Conservation (phyloP, 805 yeast genomes). For the Monosporozyma aquatica region DNA sequence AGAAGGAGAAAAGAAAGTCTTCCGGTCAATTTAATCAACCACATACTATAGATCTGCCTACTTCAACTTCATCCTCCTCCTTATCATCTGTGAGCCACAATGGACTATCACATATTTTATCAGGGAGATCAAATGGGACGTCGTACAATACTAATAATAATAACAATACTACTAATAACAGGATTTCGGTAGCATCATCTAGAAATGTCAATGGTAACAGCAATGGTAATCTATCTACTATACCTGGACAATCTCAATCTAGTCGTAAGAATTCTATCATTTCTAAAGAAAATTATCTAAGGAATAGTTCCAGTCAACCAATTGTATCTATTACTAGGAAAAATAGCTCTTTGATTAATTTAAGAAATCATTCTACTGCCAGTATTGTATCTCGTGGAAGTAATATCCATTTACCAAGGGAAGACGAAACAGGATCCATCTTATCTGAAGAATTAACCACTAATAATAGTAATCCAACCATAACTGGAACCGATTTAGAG, state of each 20-base stretch:
- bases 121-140: neutral
- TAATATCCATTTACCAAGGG: neutral
- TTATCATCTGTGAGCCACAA: neutral
- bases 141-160: no score
- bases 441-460: constrained; percentile 1
- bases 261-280: constrained; percentile 4
- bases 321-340: constrained; percentile 1
- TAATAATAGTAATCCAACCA: neutral
- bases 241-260: neutral
- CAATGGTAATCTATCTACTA: constrained; percentile 1
- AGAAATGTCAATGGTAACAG: constrained; percentile 2
- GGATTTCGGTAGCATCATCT: constrained; percentile 1
- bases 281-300: constrained; percentile 1
- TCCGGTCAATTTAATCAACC: neutral
- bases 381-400: neutral
- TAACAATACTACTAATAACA: neutral
- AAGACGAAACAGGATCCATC: constrained; percentile 1
- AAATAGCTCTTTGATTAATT: neutral
- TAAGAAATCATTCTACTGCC: neutral
- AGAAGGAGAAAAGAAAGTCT: neutral
- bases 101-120: neutral
- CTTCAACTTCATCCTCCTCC: constrained; percentile 7
- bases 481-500: neutral
- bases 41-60: neutral
- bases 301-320: constrained; percentile 3